Percentiles rank a stretch among this genome's conserved stretches.
Conservation (phyloP, 1,284 basidiomycete genomes). For the Megacollybia platyphylla region DNA sequence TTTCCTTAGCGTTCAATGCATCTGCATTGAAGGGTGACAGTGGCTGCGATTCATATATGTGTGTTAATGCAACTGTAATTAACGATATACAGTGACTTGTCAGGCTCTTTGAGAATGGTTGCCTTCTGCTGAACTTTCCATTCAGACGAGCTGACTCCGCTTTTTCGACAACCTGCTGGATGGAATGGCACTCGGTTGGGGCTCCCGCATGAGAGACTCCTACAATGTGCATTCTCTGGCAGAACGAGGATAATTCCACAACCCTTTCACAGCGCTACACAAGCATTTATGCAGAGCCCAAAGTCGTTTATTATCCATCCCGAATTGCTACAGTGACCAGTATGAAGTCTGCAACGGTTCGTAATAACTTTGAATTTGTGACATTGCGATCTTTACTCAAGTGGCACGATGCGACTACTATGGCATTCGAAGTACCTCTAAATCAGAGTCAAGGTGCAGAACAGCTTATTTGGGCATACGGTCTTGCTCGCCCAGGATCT, state of each 20-base stretch:
- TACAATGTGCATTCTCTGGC: constrained; percentile 32
- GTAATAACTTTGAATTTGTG: constrained; percentile 1
- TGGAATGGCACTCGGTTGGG: constrained; percentile 54
- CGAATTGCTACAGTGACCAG: constrained; percentile 20
- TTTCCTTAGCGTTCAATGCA: neutral
- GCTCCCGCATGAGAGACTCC: constrained; percentile 30
- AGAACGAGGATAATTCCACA: constrained; percentile 28
- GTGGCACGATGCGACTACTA: constrained; percentile 19
- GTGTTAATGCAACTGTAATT: constrained; percentile 8
- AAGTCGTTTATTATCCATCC: constrained; percentile 17
- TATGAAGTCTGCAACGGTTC: constrained; percentile 18
- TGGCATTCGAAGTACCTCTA: constrained; percentile 27
- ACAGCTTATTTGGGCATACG: constrained; percentile 44
- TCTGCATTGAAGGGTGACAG: constrained; percentile 7
- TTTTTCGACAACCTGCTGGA: constrained; percentile 26
- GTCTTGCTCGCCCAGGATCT: constrained; percentile 26
- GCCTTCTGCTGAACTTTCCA: neutral
- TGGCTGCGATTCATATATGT: constrained; percentile 7
- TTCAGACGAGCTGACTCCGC: constrained; percentile 30
- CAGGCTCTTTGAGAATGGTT: neutral
- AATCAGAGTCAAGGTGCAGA: constrained; percentile 23
- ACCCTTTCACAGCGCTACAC: constrained; percentile 26
- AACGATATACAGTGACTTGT: constrained; percentile 7
- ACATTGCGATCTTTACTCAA: constrained; percentile 3
- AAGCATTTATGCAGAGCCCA: constrained; percentile 19